Evolutionary conservation across 1,139 yeast genomes (phyloP).

Genomic region (Pichia sp.): DNA sequence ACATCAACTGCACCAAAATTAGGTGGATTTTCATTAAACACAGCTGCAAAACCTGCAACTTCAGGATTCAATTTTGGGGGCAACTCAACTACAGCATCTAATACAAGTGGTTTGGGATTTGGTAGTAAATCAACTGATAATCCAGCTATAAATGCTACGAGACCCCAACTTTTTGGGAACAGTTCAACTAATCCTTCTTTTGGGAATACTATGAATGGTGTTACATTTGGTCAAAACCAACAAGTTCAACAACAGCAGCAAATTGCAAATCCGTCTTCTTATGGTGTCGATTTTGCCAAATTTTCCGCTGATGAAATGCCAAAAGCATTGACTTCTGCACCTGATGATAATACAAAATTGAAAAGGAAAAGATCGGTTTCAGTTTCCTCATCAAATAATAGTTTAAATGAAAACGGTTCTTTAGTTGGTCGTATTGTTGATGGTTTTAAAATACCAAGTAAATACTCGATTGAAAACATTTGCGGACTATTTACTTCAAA

Average conservation of each 20-base stretch:
- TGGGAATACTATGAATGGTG: conserved; percentile 1
- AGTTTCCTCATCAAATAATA: conserved; percentile 5
- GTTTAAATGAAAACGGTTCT: conserved; percentile 11
- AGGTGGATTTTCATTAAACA: not conserved
- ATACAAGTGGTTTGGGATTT: not conserved
- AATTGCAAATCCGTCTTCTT: conserved; percentile 16
- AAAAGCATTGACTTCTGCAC: conserved; percentile 22
- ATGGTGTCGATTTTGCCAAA: conserved; percentile 20
- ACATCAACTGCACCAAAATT: not conserved
- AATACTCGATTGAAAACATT: conserved; percentile 21
- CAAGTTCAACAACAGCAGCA: conserved; percentile 14
- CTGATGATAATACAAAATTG: conserved; percentile 4
- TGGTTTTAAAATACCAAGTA: conserved; percentile 20
- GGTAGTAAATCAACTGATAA: not conserved
- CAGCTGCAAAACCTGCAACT: not conserved
- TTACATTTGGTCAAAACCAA: conserved; percentile 8
- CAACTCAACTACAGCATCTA: not conserved
- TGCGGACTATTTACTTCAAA: conserved; percentile 28
- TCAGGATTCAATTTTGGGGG: not conserved
- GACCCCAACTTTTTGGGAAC: conserved; percentile 25
- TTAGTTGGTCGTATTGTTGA: conserved; percentile 21
- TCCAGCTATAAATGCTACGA: not conserved
- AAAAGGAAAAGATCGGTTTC: conserved; percentile 25
- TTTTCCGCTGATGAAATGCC: conserved; percentile 25
- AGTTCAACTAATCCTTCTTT: conserved; percentile 15